A percentile compares a stretch with the other conserved stretches of the same genome.
Conservation (phyloP, 2,329 filamentous ascomycete genomes). For the Epichloe aotearoae region DNA sequence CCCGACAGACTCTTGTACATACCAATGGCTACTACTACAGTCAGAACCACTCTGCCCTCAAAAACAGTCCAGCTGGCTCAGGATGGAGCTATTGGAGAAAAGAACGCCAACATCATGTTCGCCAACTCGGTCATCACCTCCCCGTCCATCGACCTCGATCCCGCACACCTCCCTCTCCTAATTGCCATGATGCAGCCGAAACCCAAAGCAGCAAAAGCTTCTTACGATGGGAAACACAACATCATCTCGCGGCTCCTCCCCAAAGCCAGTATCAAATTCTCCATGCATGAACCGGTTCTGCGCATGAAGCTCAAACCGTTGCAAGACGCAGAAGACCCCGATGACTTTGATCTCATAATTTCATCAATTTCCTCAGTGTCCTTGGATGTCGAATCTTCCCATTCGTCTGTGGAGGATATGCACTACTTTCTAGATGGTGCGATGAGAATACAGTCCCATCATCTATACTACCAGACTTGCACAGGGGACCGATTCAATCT, state of each 20-base stretch:
- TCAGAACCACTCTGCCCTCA: conserved; percentile 86
- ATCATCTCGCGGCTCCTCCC: conserved; percentile 84
- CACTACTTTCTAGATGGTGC: conserved; percentile 80
- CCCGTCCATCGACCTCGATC: conserved; percentile 84
- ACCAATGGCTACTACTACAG: conserved; percentile 91
- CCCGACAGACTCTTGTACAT: conserved; percentile 83
- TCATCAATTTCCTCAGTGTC: conserved; percentile 91
- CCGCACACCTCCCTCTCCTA: conserved; percentile 77
- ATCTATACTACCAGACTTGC: conserved; percentile 88
- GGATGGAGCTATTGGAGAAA: conserved; percentile 60
- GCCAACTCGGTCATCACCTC: conserved; percentile 95
- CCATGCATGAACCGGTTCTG: conserved; percentile 89
- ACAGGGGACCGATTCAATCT: conserved; percentile 74
- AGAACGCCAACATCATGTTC: conserved; percentile 92
- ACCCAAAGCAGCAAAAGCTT: conserved; percentile 18
- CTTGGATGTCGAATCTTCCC: conserved; percentile 88
- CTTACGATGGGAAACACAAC: conserved; percentile 42
- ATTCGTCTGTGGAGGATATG: conserved; percentile 68
- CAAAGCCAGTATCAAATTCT: conserved; percentile 89
- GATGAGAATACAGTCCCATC: conserved; percentile 71
- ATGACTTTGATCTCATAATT: conserved; percentile 90
- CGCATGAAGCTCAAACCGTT: conserved; percentile 78
- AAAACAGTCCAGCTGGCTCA: conserved; percentile 77
- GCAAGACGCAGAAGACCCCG: conserved; percentile 46
- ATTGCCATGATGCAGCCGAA: conserved; percentile 58